These are phyloP conservation scores for Stropharia rugosoannulata DNA, from an alignment of 768 basidiomycete genomes.

Conservation along the genomic window DNA sequence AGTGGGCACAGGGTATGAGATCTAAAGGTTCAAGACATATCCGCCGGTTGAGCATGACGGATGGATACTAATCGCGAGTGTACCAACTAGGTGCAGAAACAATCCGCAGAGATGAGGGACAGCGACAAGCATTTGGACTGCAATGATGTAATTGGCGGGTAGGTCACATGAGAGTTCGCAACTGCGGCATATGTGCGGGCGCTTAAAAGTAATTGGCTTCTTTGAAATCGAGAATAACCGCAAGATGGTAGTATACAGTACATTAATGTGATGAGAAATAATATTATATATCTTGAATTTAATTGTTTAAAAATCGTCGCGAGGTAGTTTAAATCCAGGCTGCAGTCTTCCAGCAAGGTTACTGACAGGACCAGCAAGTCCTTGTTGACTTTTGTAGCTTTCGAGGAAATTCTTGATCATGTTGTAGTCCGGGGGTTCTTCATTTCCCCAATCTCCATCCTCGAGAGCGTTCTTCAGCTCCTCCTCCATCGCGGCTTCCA, in stretches of 20 bases:
- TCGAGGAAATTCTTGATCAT: constrained; percentile 97
- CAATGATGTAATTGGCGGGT: no score
- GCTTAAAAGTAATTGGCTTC: not conserved
- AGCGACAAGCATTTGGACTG: no score
- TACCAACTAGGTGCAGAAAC: no score
- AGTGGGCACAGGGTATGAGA: no score
- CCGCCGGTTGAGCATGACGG: no score
- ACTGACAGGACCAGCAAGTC: constrained; percentile 88
- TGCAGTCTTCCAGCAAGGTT: constrained; percentile 85
- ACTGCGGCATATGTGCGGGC: no score
- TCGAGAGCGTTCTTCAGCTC: constrained; percentile 72
- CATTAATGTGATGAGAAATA: not conserved
- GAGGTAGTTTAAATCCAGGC: constrained; percentile 70
- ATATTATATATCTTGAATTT: not conserved
- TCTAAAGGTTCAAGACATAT: no score
- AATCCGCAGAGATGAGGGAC: no score
- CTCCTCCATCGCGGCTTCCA: constrained; percentile 87
- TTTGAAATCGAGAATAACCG: not conserved
- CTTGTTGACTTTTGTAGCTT: constrained; percentile 91
- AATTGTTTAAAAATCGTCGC: constrained; percentile 49
- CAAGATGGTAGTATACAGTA: not conserved
- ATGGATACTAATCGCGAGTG: no score
- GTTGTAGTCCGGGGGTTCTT: constrained; percentile 71
- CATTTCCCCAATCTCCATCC: constrained; percentile 51
- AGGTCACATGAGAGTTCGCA: no score